phyloP scores from a whole-genome alignment of 805 yeast genomes.

The Suhomyces sp. region DNA sequence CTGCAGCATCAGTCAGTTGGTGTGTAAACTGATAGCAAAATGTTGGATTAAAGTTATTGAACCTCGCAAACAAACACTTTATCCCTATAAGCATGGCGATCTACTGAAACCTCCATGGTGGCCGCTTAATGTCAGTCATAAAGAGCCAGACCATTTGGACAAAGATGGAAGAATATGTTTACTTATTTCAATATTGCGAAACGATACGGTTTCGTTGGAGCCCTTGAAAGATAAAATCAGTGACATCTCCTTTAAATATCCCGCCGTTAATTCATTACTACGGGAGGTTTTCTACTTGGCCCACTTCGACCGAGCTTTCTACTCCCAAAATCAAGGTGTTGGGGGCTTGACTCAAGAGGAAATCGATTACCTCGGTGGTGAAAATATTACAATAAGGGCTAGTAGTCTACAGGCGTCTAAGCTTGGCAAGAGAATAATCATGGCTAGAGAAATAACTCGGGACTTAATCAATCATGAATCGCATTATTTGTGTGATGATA shows the following conservation, averaged over 20 bases:
- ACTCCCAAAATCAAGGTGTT: background rate
- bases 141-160: constrained; percentile 71
- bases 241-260: background rate
- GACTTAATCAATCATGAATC: background rate
- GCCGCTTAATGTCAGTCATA: constrained; percentile 60
- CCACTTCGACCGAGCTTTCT: constrained; percentile 19
- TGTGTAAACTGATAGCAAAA: constrained; percentile 63
- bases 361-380: too few species aligned
- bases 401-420: background rate
- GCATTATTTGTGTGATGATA: too few species aligned
- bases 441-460: constrained; percentile 1
- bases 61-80: constrained; percentile 62
- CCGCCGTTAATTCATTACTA: constrained; percentile 12
- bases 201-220: constrained; percentile 14
- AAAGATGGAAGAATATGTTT: constrained; percentile 56
- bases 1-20: constrained; percentile 20
- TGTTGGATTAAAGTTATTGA: constrained; percentile 65
- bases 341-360: too few species aligned
- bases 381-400: too few species aligned
- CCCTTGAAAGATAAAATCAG: constrained; percentile 13
- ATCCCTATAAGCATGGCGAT: constrained; percentile 60
- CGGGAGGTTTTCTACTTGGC: constrained; percentile 28
- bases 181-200: constrained; percentile 40
- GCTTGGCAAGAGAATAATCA: background rate
- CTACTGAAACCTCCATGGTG: constrained; percentile 64